Percentiles rank a stretch among this genome's conserved stretches.
phyloP scores from a whole-genome alignment of 208 protist genomes.

The Acanthamoeba castellanii region DNA sequence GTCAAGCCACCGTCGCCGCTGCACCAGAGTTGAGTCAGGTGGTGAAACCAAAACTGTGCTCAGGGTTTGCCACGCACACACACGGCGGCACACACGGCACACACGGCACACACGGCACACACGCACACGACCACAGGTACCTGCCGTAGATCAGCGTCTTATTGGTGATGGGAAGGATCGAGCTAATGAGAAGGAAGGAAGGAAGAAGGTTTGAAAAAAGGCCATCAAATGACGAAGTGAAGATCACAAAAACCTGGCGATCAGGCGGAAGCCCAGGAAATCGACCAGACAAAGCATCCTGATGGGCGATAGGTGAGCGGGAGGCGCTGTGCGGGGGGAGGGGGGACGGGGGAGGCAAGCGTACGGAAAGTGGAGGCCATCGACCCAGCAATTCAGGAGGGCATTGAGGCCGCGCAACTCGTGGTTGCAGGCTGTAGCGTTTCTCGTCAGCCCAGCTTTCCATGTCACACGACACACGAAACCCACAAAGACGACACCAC shows the following conservation, averaged over 20 bases:
- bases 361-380: slow-evolving; percentile 16
- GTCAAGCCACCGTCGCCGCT: not conserved
- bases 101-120: no score
- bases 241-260: slow-evolving; percentile 61
- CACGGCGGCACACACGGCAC: no score
- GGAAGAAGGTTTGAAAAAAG: not conserved
- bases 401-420: not conserved
- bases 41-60: no score
- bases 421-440: not conserved
- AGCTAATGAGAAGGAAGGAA: not conserved
- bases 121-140: not conserved
- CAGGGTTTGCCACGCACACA: no score
- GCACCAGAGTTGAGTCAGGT: not conserved
- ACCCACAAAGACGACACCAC: not conserved
- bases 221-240: not conserved
- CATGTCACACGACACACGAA: not conserved
- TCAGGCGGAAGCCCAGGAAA: slow-evolving; percentile 77
- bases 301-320: no score
- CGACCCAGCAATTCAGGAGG: not conserved
- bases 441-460: not conserved
- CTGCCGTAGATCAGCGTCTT: slow-evolving; percentile 58
- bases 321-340: no score
- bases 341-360: not conserved
- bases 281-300: slow-evolving; percentile 42
- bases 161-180: slow-evolving; percentile 58